Percentiles rank a stretch among this genome's conserved stretches.
Evolutionary conservation across 140 eudicot species (phyloP).

Genomic region (Eryngium alpinum): DNA sequence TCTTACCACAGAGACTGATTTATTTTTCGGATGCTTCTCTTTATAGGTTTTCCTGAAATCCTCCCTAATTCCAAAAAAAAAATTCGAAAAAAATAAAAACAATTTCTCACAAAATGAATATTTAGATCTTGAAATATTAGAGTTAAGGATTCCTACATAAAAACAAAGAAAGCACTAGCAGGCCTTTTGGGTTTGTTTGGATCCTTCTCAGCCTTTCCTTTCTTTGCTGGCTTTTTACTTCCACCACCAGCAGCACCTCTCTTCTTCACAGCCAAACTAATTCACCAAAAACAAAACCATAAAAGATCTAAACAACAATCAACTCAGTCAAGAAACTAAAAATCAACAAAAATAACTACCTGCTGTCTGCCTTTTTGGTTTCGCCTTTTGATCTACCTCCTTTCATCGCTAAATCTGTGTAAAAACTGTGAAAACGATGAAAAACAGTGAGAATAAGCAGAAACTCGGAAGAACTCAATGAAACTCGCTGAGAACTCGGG

Average conservation of each 20-base stretch:
- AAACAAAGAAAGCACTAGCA: constrained; percentile 60
- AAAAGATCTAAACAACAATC: constrained; percentile 4
- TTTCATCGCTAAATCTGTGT: constrained; percentile 35
- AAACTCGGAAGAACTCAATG: too few species aligned
- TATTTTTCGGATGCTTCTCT: constrained; percentile 57
- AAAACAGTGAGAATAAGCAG: constrained; percentile 26
- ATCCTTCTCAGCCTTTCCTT: constrained; percentile 42
- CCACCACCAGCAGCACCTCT: constrained; percentile 20
- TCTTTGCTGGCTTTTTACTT: constrained; percentile 34
- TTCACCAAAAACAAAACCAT: not conserved
- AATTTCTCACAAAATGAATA: not conserved
- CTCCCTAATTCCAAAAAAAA: constrained; percentile 45
- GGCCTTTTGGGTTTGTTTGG: constrained; percentile 72
- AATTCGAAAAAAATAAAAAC: not conserved
- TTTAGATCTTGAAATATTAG: not conserved
- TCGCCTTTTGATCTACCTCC: constrained; percentile 58
- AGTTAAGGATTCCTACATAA: constrained; percentile 35
- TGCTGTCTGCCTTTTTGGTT: constrained; percentile 43
- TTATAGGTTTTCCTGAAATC: constrained; percentile 58
- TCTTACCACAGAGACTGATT: constrained; percentile 66
- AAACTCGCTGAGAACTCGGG: not conserved
- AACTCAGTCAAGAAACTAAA: not conserved
- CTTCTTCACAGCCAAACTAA: constrained; percentile 55
- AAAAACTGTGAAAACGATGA: not conserved
- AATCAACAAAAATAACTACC: constrained; percentile 28